Base-by-base conservation (phyloP, 2,329 filamentous ascomycete species). In the Fonsecaea pugnacius region DNA sequence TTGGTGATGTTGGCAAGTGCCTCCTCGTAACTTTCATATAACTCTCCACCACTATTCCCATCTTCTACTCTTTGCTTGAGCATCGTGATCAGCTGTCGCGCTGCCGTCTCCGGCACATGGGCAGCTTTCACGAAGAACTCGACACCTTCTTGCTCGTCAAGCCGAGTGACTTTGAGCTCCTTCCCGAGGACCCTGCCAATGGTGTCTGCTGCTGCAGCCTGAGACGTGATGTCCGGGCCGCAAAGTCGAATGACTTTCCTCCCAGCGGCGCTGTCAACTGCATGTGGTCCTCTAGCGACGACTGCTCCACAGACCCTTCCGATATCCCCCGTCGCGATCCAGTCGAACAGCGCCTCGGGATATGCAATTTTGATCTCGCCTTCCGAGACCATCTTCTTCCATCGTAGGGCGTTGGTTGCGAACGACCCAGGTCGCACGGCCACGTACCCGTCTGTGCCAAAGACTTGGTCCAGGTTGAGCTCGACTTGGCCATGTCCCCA, bases 401-500 rank as follows among this genome's bases (percentile, higher is more conserved):
- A 74, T 58, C 69, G 71, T 0, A 75, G 35, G 18, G 74, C 32
- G 64, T 85, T 85, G 12, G 71, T 82, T 10, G 76, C 77, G 64
- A 84, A 85, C 9, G 60, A 75, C 1, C 73, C 79, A 0, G 81
- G 79, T 7, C 82, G 74, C 0, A 83, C 61, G 0, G 77, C 76
- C 2, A 78, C 75, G 60, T 77, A 82, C 6, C 72, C 70, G 9
- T 72, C 71, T 3, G 62, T 14, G 0, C 79, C 77, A 48, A 78
- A 82, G 0, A 80, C 68, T 4, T 80, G 76, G 3, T 77, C 72
- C 30, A 84, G 72, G 27, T 64, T 75, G 8, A 79, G 64, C 70
- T 85, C 82, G 12, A 80, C 77, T 58, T 77, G 75, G 1, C 78
- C 79, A 65, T 85, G 83, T 6, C 70, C 27, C 51, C 73, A 79